Conservation (phyloP, 2,329 filamentous ascomycete genomes). For the Scedosporium boydii region DNA sequence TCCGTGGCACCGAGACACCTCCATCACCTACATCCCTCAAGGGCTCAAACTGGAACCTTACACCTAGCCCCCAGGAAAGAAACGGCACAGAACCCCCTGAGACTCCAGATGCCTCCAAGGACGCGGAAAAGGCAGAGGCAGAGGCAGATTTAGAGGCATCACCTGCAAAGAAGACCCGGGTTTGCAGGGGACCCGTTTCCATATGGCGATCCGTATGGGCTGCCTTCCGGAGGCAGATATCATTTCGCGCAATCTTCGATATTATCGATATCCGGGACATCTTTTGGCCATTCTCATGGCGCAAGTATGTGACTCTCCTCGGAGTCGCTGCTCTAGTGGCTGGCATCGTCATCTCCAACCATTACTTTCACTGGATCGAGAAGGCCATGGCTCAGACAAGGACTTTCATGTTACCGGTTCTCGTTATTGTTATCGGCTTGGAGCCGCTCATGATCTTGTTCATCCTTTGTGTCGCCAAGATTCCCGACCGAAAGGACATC, state of each 20-base stretch:
- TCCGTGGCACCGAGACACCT: background rate
- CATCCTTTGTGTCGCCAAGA: background rate
- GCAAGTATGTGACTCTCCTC: background rate
- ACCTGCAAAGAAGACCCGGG: no score
- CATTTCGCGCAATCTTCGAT: background rate
- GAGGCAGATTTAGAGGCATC: background rate
- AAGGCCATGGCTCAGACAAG: background rate
- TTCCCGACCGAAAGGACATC: background rate
- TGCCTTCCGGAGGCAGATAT: background rate
- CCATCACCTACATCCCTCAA: background rate
- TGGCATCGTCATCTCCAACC: background rate
- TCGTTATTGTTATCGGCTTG: slow-evolving; percentile 1
- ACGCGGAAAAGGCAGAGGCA: background rate
- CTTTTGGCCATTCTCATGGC: slow-evolving; percentile 1
- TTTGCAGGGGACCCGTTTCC: background rate
- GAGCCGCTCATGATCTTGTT: background rate
- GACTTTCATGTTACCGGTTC: background rate
- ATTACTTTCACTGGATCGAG: background rate
- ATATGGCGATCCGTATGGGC: background rate
- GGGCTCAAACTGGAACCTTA: background rate
- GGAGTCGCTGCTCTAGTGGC: background rate
- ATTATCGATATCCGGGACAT: background rate
- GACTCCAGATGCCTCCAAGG: background rate
- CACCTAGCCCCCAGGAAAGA: no score
- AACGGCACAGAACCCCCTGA: no score